Conservation (phyloP, 345 rosid species). For the Sonneratia alba region DNA sequence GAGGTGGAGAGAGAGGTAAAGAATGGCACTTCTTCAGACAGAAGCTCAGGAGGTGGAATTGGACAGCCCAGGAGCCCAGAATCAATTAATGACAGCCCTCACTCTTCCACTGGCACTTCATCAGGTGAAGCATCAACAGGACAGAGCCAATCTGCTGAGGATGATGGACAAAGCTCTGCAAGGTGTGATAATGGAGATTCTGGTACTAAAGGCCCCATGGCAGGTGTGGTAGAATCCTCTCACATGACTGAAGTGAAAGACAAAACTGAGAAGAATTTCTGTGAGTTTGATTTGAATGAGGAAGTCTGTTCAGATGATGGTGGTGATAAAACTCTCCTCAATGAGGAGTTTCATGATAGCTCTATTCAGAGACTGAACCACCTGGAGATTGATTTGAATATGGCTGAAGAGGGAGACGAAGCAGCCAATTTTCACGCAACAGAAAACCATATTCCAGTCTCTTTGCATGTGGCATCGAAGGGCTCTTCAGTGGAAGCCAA, state of each 20-base stretch:
- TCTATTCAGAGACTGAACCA: constrained; percentile 35
- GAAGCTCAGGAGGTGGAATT: constrained; percentile 34
- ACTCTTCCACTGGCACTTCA: constrained; percentile 15
- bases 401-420: constrained; percentile 66
- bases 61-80: constrained; percentile 37
- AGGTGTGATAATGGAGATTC: constrained; percentile 20
- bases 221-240: constrained; percentile 20
- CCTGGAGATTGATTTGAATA: constrained; percentile 79
- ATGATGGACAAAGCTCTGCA: constrained; percentile 20
- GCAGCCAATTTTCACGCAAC: constrained; percentile 30
- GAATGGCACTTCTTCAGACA: constrained; percentile 56
- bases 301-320: constrained; percentile 68
- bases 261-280: constrained; percentile 29
- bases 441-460: constrained; percentile 41
- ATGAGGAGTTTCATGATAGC: constrained; percentile 29
- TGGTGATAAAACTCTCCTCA: constrained; percentile 32
- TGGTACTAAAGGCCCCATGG: constrained; percentile 30
- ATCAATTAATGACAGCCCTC: constrained; percentile 28
- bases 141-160: constrained; percentile 36
- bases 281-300: constrained; percentile 70
- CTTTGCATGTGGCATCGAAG: constrained; percentile 39
- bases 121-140: constrained; percentile 32
- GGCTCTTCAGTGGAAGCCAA: constrained; percentile 57
- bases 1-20: constrained; percentile 80
- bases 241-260: constrained; percentile 38